Evolutionary conservation across 192 early-diverging fungal species (phyloP).

Genomic region (Coemansia sp.): DNA sequence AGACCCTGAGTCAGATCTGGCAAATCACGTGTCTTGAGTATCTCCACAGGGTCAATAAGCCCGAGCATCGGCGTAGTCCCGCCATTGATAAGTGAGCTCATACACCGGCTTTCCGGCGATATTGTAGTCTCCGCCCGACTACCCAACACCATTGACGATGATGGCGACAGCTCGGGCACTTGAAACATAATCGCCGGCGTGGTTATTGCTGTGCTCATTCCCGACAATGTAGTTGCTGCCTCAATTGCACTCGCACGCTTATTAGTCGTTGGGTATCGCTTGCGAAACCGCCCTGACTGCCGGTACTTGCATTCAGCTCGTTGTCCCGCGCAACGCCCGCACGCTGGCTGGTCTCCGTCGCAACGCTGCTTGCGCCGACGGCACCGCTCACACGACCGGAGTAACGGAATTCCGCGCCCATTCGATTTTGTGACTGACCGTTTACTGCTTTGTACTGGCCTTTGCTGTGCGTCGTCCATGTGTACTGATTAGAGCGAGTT

Average conservation of each 20-base stretch:
- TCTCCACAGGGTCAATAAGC: conserved; percentile 33
- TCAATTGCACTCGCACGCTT: not conserved
- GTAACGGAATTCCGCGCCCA: conserved; percentile 30
- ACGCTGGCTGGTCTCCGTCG: conserved; percentile 50
- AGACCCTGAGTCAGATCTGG: conserved; percentile 35
- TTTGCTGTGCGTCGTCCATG: too few species aligned
- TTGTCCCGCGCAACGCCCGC: conserved; percentile 40
- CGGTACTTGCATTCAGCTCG: conserved; percentile 41
- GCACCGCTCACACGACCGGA: conserved; percentile 52
- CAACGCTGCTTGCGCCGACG: conserved; percentile 50
- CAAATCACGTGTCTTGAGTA: conserved; percentile 28
- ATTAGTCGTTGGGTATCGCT: conserved; percentile 26
- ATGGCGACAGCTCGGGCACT: conserved; percentile 23
- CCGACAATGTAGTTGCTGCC: conserved; percentile 14
- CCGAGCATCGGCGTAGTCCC: not conserved
- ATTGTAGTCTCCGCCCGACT: not conserved
- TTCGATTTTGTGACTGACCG: not conserved
- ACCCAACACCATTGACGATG: not conserved
- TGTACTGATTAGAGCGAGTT: too few species aligned
- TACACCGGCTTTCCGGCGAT: conserved; percentile 24
- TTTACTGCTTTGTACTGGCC: too few species aligned
- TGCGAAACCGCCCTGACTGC: conserved; percentile 53
- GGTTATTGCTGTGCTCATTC: not conserved
- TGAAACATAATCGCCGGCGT: conserved; percentile 17
- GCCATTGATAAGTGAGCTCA: conserved; percentile 26